A percentile compares a stretch with the other conserved stretches of the same genome.
Evolutionary conservation across 2,329 filamentous ascomycete species (phyloP).

Genomic region (Bipolaris oryzae): DNA sequence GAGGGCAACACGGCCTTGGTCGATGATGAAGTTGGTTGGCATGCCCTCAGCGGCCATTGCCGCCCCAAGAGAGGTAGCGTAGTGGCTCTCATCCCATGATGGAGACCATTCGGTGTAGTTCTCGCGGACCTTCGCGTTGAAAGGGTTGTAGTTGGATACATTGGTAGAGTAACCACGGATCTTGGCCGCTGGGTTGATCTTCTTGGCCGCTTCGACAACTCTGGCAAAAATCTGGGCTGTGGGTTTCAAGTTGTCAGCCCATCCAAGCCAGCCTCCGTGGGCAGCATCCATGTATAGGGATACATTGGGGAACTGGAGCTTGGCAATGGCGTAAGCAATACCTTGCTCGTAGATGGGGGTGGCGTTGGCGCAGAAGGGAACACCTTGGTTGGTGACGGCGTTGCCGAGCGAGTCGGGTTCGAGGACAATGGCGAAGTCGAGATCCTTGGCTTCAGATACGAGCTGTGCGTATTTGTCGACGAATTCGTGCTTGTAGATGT

Average conservation of each 20-base stretch:
- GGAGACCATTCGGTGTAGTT: slow-evolving; percentile 35
- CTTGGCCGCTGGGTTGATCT: slow-evolving; percentile 28
- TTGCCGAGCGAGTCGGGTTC: slow-evolving; percentile 39
- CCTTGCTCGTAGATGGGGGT: slow-evolving; percentile 37
- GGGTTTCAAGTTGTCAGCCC: slow-evolving; percentile 37
- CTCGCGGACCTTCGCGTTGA: slow-evolving; percentile 30
- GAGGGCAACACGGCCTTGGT: slow-evolving; percentile 35
- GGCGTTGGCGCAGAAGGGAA: slow-evolving; percentile 30
- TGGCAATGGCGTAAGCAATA: slow-evolving; percentile 38
- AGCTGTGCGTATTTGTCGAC: slow-evolving; percentile 36
- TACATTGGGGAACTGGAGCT: slow-evolving; percentile 36
- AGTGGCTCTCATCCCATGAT: slow-evolving; percentile 35
- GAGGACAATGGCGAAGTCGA: slow-evolving; percentile 39
- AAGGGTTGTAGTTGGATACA: slow-evolving; percentile 38
- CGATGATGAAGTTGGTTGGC: slow-evolving; percentile 36
- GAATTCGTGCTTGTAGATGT: slow-evolving; percentile 38
- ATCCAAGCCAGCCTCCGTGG: slow-evolving; percentile 40
- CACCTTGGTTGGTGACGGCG: slow-evolving; percentile 35
- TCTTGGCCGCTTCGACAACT: slow-evolving; percentile 33
- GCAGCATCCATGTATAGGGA: slow-evolving; percentile 40
- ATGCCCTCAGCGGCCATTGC: slow-evolving; percentile 33
- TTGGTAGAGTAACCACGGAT: slow-evolving; percentile 37
- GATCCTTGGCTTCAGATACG: slow-evolving; percentile 30
- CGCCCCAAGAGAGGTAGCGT: slow-evolving; percentile 26
- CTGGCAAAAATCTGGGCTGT: slow-evolving; percentile 33